These are phyloP conservation scores for Talaromyces sp. DNA, from an alignment of 2,329 filamentous ascomycete species.

Conservation along the genomic window DNA sequence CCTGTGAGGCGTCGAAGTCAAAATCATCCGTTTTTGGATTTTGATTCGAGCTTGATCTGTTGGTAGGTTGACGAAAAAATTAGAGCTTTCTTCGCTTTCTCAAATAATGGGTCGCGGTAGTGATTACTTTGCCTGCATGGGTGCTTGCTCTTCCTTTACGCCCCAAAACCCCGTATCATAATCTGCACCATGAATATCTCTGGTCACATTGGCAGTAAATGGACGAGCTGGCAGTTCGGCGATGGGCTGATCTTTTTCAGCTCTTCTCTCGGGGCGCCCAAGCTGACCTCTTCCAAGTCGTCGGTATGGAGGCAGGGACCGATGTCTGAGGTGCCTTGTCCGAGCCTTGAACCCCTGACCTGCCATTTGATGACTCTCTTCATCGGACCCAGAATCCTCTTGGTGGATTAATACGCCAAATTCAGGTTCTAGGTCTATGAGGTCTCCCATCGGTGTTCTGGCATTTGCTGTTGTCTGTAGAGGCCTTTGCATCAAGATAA, in stretches of 20 bases:
- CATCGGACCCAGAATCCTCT: no score
- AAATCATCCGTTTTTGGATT: no score
- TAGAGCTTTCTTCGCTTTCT: background rate
- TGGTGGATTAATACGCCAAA: slow-evolving; percentile 9
- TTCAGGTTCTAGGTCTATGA: slow-evolving; percentile 19
- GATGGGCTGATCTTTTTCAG: background rate
- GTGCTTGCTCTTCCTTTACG: background rate
- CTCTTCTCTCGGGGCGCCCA: background rate
- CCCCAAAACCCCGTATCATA: background rate
- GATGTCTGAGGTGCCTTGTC: background rate
- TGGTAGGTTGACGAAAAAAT: background rate
- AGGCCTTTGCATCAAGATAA: slow-evolving; percentile 38
- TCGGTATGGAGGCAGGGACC: background rate
- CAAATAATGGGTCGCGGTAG: no score
- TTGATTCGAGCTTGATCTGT: background rate
- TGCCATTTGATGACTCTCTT: background rate
- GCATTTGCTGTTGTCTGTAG: slow-evolving; percentile 18
- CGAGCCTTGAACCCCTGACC: background rate
- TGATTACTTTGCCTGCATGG: background rate
- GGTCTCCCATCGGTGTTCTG: slow-evolving; percentile 16
- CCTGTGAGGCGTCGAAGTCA: no score
- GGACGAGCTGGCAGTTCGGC: background rate
- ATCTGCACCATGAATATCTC: background rate
- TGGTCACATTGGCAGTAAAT: background rate
- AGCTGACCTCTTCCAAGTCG: background rate